Evolutionary conservation across 176 grass and related monocot species (phyloP).

Genomic region (Aegilops longissima): DNA sequence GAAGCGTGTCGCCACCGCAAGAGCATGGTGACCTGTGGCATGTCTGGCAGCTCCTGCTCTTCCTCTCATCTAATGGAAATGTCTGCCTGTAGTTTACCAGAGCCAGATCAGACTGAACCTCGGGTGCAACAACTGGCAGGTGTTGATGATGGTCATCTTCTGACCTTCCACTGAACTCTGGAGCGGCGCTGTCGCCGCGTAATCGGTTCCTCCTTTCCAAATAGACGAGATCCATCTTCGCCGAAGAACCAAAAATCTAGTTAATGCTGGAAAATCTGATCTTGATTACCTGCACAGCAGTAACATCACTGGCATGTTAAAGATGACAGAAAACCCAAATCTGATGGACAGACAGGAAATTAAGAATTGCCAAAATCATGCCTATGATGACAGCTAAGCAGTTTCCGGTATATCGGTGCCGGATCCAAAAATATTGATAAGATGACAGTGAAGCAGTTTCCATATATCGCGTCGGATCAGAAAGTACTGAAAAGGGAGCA

Average conservation of each 20-base stretch:
- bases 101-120: constrained; percentile 17
- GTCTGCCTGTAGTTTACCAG: constrained; percentile 30
- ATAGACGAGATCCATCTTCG: constrained; percentile 33
- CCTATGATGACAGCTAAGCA: background rate
- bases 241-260: background rate
- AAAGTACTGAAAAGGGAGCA: constrained; percentile 10
- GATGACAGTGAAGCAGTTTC: background rate
- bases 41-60: constrained; percentile 31
- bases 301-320: constrained; percentile 2
- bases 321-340: background rate
- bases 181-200: constrained; percentile 8
- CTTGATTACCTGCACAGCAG: constrained; percentile 25
- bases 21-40: constrained; percentile 30
- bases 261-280: background rate
- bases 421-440: background rate
- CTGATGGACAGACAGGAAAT: background rate
- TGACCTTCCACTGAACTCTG: constrained; percentile 46
- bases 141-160: constrained; percentile 12
- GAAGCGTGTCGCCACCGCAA: constrained; percentile 10
- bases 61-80: constrained; percentile 37
- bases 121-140: constrained; percentile 1
- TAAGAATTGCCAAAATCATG: background rate
- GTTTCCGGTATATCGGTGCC: background rate
- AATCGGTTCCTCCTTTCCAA: constrained; percentile 39
- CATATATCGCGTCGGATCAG: background rate